Conservation (phyloP, 768 basidiomycete genomes). For the Sporobolomyces roseus region DNA sequence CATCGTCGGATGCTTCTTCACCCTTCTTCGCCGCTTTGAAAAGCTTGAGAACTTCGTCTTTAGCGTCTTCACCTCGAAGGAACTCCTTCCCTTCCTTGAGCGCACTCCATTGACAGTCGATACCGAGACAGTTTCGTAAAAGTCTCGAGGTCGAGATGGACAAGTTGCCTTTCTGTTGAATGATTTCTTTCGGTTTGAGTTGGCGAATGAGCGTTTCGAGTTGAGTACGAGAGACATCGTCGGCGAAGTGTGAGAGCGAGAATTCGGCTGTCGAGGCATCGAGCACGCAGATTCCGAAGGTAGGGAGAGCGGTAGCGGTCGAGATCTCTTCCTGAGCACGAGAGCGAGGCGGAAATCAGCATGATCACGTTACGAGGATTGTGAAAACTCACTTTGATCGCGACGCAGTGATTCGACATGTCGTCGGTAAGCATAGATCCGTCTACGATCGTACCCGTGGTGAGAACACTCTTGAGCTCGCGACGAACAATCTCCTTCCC, state of each 20-base stretch:
- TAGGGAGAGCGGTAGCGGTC: constrained; percentile 29
- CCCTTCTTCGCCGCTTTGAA: constrained; percentile 50
- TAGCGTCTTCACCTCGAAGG: constrained; percentile 65
- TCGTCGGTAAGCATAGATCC: constrained; percentile 82
- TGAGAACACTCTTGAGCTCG: constrained; percentile 92
- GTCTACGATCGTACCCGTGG: constrained; percentile 92
- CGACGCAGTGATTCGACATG: constrained; percentile 90
- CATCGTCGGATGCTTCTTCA: constrained; percentile 50
- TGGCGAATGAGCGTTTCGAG: constrained; percentile 91
- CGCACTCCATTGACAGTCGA: constrained; percentile 80
- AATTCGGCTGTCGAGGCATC: constrained; percentile 96
- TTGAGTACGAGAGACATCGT: constrained; percentile 86
- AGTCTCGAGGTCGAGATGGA: constrained; percentile 76
- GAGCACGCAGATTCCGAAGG: constrained; percentile 83
- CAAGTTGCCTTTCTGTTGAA: constrained; percentile 66
- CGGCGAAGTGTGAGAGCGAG: constrained; percentile 79
- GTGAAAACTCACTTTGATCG: constrained; percentile 62
- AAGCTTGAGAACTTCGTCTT: constrained; percentile 64
- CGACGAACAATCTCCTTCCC: constrained; percentile 70
- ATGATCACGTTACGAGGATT: too few relatives aligned
- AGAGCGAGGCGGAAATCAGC: background rate
- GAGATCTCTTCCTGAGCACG: constrained; percentile 32
- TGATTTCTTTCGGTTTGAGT: constrained; percentile 54
- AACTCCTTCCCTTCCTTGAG: constrained; percentile 74
- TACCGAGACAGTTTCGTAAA: constrained; percentile 73